A percentile compares a stretch with the other conserved stretches of the same genome.
These are phyloP conservation scores for Striga asiatica DNA, from an alignment of 257 asterid genomes.

Conservation along the genomic window DNA sequence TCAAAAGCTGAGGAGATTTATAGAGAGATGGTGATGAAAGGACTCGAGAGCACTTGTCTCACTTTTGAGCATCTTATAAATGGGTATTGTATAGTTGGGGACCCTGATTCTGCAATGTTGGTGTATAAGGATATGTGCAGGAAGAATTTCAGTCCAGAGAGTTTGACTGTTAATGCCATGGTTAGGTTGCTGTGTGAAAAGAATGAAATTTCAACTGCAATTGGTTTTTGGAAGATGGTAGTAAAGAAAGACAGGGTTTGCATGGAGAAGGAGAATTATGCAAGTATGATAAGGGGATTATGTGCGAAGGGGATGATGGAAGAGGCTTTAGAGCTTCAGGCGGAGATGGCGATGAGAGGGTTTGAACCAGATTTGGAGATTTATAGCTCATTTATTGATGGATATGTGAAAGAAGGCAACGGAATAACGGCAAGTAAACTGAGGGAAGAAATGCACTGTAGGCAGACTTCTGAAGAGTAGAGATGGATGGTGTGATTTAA, in stretches of 20 bases:
- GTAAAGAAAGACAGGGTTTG: slow-evolving; percentile 30
- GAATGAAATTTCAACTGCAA: slow-evolving; percentile 31
- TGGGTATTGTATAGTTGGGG: slow-evolving; percentile 51
- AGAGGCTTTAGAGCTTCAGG: slow-evolving; percentile 65
- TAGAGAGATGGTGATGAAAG: slow-evolving; percentile 52
- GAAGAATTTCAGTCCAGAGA: slow-evolving; percentile 38
- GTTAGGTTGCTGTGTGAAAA: slow-evolving; percentile 39
- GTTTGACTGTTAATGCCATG: slow-evolving; percentile 37
- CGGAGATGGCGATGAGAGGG: slow-evolving; percentile 68
- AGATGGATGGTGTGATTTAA: too few species aligned
- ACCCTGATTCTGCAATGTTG: slow-evolving; percentile 32
- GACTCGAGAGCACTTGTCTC: slow-evolving; percentile 42
- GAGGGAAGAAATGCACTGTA: slow-evolving; percentile 42
- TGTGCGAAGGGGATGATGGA: slow-evolving; percentile 55
- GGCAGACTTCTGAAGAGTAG: slow-evolving; percentile 12
- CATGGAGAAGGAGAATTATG: slow-evolving; percentile 43
- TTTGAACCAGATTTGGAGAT: slow-evolving; percentile 43
- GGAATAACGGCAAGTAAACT: slow-evolving; percentile 33
- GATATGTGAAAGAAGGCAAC: slow-evolving; percentile 43
- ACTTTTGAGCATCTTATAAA: slow-evolving; percentile 62
- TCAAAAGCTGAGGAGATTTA: slow-evolving; percentile 57
- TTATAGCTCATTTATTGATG: slow-evolving; percentile 51
- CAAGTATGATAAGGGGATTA: slow-evolving; percentile 35
- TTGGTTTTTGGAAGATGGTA: slow-evolving; percentile 26
- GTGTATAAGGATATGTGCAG: slow-evolving; percentile 56